These are phyloP conservation scores for Atkinsonella hypoxylon DNA, from an alignment of 2,329 filamentous ascomycete species.

Conservation along the genomic window DNA sequence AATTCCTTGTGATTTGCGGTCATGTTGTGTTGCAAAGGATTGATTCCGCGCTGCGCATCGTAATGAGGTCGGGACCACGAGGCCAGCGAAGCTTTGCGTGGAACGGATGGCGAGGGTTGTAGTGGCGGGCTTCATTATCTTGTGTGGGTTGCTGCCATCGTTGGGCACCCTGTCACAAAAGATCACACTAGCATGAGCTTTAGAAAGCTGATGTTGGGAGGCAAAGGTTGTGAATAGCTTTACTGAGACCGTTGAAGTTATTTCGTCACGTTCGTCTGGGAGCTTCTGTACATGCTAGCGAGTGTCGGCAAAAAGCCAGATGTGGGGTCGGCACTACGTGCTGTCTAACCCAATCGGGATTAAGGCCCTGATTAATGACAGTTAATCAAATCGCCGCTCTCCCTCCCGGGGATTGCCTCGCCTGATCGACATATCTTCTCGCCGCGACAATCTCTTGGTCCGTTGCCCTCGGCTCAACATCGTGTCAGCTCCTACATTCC, in stretches of 20 bases:
- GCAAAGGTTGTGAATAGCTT: not conserved
- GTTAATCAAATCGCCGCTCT: constrained; percentile 23
- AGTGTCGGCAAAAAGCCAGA: constrained; percentile 20
- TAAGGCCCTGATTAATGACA: constrained; percentile 30
- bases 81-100: constrained; percentile 15
- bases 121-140: constrained; percentile 34
- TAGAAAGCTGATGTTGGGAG: not conserved
- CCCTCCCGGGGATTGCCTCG: constrained; percentile 22
- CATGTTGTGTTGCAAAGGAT: constrained; percentile 48
- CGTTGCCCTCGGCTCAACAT: not conserved
- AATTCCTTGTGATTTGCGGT: constrained; percentile 22
- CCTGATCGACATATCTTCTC: constrained; percentile 18
- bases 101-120: constrained; percentile 23
- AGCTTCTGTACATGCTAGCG: not conserved
- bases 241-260: constrained; percentile 4
- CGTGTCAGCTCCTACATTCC: not conserved
- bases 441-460: not conserved
- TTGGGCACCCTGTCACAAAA: constrained; percentile 3
- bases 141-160: constrained; percentile 23
- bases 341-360: constrained; percentile 16
- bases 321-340: constrained; percentile 13
- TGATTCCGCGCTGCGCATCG: constrained; percentile 14
- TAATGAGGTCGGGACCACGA: constrained; percentile 3
- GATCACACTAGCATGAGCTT: not conserved
- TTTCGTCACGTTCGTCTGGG: not conserved